These are phyloP conservation scores for Fragilaria radians DNA, from an alignment of 108 stramenopile genomes.

Conservation along the genomic window DNA sequence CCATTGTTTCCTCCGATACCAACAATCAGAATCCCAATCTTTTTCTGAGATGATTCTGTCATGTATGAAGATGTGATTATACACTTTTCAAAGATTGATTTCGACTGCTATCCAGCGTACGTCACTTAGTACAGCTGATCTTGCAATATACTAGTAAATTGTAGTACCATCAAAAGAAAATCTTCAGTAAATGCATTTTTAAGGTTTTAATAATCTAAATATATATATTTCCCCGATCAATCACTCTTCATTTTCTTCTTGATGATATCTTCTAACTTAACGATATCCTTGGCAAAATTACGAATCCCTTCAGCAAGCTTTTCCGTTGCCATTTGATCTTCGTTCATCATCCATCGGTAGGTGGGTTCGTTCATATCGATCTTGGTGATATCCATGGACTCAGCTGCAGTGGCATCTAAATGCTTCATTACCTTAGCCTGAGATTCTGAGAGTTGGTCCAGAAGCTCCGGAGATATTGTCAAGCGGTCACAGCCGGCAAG, in stretches of 20 bases:
- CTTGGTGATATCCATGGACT: conserved; percentile 62
- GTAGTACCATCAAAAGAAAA: too few relatives aligned
- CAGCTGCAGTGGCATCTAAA: conserved; percentile 55
- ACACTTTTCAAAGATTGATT: too few relatives aligned
- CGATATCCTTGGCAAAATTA: conserved; percentile 88
- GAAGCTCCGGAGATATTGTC: conserved; percentile 75
- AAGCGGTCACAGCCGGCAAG: conserved; percentile 85
- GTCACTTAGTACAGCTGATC: too few relatives aligned
- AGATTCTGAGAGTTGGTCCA: conserved; percentile 58
- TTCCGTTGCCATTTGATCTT: conserved; percentile 97
- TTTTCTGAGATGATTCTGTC: conserved; percentile 5
- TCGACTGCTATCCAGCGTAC: too few relatives aligned
- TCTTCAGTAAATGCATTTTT: too few relatives aligned
- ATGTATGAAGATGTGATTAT: too few relatives aligned
- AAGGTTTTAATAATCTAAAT: too few relatives aligned
- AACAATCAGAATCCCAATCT: conserved; percentile 65
- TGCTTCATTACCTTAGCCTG: conserved; percentile 30
- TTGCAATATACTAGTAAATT: too few relatives aligned
- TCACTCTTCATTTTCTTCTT: conserved; percentile 75
- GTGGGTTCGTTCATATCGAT: conserved; percentile 78
- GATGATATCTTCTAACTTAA: conserved; percentile 90
- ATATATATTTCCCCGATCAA: too few relatives aligned
- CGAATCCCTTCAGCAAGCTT: conserved; percentile 98
- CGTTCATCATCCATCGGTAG: conserved; percentile 96
- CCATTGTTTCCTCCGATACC: conserved; percentile 84